Evolutionary conservation across 345 rosid species (phyloP).

Genomic region (Luvunga scandens): DNA sequence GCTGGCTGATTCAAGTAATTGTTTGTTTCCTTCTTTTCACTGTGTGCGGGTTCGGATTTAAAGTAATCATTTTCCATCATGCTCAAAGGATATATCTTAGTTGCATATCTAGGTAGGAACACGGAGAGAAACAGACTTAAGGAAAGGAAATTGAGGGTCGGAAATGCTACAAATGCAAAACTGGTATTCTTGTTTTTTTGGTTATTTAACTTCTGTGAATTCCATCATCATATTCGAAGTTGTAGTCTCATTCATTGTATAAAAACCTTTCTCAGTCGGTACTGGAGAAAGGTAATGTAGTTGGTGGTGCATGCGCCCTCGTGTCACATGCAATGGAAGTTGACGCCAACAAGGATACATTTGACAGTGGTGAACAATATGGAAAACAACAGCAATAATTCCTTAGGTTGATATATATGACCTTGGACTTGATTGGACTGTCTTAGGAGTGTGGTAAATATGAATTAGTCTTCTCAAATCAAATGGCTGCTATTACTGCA

Average conservation of each 20-base stretch:
- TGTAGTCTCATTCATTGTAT: background rate
- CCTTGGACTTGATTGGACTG: too few relatives aligned
- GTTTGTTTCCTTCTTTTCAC: background rate
- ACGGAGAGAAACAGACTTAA: slow-evolving; percentile 15
- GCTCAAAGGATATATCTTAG: background rate
- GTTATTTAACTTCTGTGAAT: background rate
- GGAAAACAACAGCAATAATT: too few relatives aligned
- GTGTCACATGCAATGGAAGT: background rate
- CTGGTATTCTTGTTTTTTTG: slow-evolving; percentile 4
- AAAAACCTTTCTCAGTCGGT: background rate
- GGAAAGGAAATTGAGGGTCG: slow-evolving; percentile 18
- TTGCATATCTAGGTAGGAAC: background rate
- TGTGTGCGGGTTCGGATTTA: background rate
- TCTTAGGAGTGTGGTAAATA: too few relatives aligned
- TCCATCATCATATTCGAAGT: background rate
- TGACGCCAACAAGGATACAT: background rate
- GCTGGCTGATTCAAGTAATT: background rate
- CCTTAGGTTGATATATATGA: too few relatives aligned
- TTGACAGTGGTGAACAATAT: too few relatives aligned
- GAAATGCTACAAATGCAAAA: slow-evolving; percentile 32
- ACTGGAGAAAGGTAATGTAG: slow-evolving; percentile 8
- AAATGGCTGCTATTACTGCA: background rate
- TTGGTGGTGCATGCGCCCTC: slow-evolving; percentile 16
- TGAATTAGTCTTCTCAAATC: too few relatives aligned
- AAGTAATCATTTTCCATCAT: background rate